Percentiles rank a stretch among this genome's conserved stretches.
These are phyloP conservation scores for Orbilia ellipsospora DNA, from an alignment of 2,329 filamentous ascomycete species.

Conservation along the genomic window DNA sequence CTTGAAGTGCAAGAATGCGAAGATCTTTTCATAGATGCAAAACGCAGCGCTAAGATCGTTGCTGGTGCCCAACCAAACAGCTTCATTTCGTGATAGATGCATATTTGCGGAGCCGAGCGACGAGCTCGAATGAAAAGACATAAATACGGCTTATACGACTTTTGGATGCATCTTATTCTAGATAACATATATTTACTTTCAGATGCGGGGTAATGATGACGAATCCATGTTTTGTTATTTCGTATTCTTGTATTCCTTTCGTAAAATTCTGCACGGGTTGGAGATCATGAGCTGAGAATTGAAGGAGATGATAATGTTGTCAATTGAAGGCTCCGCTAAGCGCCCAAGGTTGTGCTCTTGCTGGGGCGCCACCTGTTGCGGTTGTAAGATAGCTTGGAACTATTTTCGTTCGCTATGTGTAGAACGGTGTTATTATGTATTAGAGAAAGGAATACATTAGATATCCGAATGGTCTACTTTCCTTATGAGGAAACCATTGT, in stretches of 20 bases:
- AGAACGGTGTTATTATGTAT: slow-evolving; percentile 30
- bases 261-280: slow-evolving; percentile 32
- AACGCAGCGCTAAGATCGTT: slow-evolving; percentile 78
- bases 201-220: slow-evolving; percentile 32
- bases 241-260: slow-evolving; percentile 5
- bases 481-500: neutral
- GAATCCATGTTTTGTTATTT: slow-evolving; percentile 44
- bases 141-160: neutral
- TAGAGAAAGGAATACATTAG: slow-evolving; percentile 9
- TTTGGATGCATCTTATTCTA: slow-evolving; percentile 2
- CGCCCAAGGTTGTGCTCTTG: slow-evolving; percentile 30
- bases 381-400: slow-evolving; percentile 37
- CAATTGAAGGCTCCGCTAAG: slow-evolving; percentile 44
- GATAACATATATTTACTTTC: slow-evolving; percentile 2
- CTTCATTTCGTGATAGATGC: slow-evolving; percentile 49
- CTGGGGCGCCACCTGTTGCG: slow-evolving; percentile 22
- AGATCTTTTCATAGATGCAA: slow-evolving; percentile 84
- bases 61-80: slow-evolving; percentile 65
- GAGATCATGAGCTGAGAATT: slow-evolving; percentile 11
- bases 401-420: slow-evolving; percentile 23
- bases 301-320: slow-evolving; percentile 18
- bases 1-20: slow-evolving; percentile 76
- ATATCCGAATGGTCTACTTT: neutral
- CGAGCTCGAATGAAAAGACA: slow-evolving; percentile 3
- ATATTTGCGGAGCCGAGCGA: slow-evolving; percentile 11